Conservation (phyloP, 73 alveolate genomes). For the Symbiodinium natans region DNA sequence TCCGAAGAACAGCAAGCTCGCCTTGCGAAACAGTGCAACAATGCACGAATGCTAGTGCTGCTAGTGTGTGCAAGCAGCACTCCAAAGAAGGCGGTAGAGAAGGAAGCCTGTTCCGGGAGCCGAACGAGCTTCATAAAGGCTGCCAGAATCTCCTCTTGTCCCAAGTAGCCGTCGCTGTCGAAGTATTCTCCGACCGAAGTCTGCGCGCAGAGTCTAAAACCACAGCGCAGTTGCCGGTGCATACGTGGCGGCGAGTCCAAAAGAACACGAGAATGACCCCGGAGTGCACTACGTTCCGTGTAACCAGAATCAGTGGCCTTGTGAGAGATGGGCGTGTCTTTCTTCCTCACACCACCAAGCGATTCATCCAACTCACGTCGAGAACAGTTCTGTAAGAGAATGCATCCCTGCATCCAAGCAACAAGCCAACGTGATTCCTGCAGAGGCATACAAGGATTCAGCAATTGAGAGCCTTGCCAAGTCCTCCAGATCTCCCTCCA, state of each 20-base stretch:
- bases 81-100: no score
- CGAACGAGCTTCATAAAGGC: constrained; percentile 60
- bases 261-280: no score
- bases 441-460: neutral
- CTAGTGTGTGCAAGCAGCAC: no score
- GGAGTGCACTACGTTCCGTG: neutral
- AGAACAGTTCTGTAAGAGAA: neutral
- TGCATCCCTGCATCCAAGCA: neutral
- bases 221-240: neutral
- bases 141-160: constrained; percentile 71
- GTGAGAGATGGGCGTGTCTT: constrained; percentile 33
- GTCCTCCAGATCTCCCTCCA: no score
- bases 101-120: no score
- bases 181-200: constrained; percentile 63
- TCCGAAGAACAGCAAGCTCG: no score
- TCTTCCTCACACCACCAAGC: constrained; percentile 25
- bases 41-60: no score
- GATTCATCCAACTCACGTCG: neutral
- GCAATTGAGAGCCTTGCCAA: no score
- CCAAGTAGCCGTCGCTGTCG: constrained; percentile 78
- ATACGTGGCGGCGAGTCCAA: no score
- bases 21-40: no score
- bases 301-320: constrained; percentile 17
- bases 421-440: constrained; percentile 61
- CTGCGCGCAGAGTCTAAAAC: neutral